A percentile compares a stretch with the other conserved stretches of the same genome.
These are phyloP conservation scores for Trypanosoma congolense DNA, from an alignment of 208 protist genomes.

Conservation along the genomic window DNA sequence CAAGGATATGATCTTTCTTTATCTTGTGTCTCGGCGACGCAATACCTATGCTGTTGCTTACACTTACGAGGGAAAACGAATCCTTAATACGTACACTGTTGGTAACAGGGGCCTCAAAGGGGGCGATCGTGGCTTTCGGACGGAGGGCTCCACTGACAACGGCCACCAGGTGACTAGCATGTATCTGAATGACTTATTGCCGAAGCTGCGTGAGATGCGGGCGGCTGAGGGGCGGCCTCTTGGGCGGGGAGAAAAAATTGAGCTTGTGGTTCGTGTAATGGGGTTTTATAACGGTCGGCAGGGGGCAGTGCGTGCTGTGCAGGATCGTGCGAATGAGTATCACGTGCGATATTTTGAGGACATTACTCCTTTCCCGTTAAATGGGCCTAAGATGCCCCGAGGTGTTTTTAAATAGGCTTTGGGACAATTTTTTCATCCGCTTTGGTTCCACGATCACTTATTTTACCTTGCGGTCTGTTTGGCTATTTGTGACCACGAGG, in stretches of 20 bases:
- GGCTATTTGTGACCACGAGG: too few relatives aligned
- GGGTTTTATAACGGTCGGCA: conserved; percentile 89
- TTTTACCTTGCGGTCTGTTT: too few relatives aligned
- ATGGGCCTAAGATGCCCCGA: conserved; percentile 85
- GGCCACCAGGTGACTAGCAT: conserved; percentile 85
- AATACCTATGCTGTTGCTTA: conserved; percentile 89
- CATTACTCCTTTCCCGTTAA: conserved; percentile 87
- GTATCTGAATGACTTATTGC: conserved; percentile 83
- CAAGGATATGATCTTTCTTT: conserved; percentile 80
- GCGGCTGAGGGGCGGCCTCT: conserved; percentile 46
- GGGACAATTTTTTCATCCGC: conserved; percentile 1
- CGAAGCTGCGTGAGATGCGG: conserved; percentile 64
- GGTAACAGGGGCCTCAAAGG: conserved; percentile 85
- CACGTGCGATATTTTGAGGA: conserved; percentile 83
- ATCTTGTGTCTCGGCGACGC: conserved; percentile 75
- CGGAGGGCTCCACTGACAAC: conserved; percentile 78
- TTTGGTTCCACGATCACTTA: too few relatives aligned
- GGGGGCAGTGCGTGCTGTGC: conserved; percentile 80
- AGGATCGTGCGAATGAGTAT: conserved; percentile 74
- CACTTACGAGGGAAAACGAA: conserved; percentile 75
- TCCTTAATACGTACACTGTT: conserved; percentile 77
- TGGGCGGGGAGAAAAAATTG: conserved; percentile 67
- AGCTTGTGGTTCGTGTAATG: conserved; percentile 88
- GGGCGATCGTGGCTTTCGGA: conserved; percentile 79
- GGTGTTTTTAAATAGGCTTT: conserved; percentile 65